Conservation (phyloP, 1,139 yeast genomes). For the Pichia sp. region DNA sequence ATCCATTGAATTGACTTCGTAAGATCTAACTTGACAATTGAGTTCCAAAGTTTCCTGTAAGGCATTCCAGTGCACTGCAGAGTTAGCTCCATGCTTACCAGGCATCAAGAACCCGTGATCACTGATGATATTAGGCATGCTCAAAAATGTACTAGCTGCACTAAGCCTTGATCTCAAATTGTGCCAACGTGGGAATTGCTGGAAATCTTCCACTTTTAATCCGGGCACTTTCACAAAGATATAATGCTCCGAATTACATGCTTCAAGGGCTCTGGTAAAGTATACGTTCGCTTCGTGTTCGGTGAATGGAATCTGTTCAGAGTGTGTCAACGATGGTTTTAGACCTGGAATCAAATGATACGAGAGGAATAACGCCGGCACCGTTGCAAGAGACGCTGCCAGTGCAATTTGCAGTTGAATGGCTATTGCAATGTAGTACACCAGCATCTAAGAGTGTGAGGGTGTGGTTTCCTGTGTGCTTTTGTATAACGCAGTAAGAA, state of each 20-base stretch:
- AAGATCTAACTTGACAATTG: conserved; percentile 43
- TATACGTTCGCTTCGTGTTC: conserved; percentile 37
- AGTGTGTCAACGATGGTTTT: conserved; percentile 27
- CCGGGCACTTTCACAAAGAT: conserved; percentile 69
- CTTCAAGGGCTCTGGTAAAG: conserved; percentile 42
- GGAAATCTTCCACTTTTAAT: conserved; percentile 49
- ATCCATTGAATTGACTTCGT: conserved; percentile 33
- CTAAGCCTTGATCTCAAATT: conserved; percentile 48
- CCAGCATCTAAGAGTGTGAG: too few species aligned
- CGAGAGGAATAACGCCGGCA: conserved; percentile 22
- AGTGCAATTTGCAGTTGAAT: neutral
- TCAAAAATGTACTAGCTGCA: conserved; percentile 57
- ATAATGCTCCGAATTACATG: conserved; percentile 67
- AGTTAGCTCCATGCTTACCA: conserved; percentile 3
- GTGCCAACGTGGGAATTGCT: conserved; percentile 41
- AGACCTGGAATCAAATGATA: conserved; percentile 31
- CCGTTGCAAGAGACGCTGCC: conserved; percentile 3
- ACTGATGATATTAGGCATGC: conserved; percentile 44
- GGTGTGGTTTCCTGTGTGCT: too few species aligned
- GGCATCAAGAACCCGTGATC: neutral
- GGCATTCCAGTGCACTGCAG: conserved; percentile 39
- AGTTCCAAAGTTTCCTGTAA: conserved; percentile 36
- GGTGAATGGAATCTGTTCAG: conserved; percentile 30
- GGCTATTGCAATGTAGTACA: neutral
- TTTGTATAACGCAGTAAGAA: too few species aligned